These are phyloP conservation scores for Daldinia sp. DNA, from an alignment of 2,329 filamentous ascomycete genomes.

Conservation along the genomic window DNA sequence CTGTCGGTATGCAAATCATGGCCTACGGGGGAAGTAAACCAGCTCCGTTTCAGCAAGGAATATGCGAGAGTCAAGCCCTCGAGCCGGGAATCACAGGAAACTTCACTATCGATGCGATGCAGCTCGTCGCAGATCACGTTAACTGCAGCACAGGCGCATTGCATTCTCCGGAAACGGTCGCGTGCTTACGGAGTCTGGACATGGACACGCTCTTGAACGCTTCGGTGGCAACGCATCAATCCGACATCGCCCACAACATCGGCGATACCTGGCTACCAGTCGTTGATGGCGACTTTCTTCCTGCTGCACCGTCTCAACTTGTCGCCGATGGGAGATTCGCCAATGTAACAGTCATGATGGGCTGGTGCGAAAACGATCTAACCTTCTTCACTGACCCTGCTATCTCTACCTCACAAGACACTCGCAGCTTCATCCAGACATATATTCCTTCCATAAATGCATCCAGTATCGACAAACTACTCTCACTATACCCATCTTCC, in stretches of 20 bases:
- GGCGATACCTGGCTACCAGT: constrained; percentile 61
- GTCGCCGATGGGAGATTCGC: constrained; percentile 52
- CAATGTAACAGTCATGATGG: constrained; percentile 52
- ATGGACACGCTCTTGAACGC: constrained; percentile 54
- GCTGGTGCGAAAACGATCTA: constrained; percentile 56
- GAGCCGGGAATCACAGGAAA: constrained; percentile 60
- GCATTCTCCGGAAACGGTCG: constrained; percentile 54
- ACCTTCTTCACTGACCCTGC: constrained; percentile 52
- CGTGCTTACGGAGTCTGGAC: constrained; percentile 56
- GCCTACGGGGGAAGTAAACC: constrained; percentile 56
- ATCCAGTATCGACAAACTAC: constrained; percentile 50
- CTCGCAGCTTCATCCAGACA: constrained; percentile 49
- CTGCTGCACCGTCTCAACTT: constrained; percentile 53
- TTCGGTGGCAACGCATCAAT: constrained; percentile 52
- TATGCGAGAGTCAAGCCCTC: constrained; percentile 57
- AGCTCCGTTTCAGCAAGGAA: constrained; percentile 55
- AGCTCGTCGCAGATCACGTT: constrained; percentile 51
- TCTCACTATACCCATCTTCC: constrained; percentile 58
- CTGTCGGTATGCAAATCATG: constrained; percentile 58
- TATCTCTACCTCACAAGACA: constrained; percentile 52
- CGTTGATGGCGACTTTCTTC: constrained; percentile 60
- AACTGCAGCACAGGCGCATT: constrained; percentile 54
- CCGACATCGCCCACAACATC: constrained; percentile 55
- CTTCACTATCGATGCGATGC: constrained; percentile 58
- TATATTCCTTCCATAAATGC: constrained; percentile 51